Percentiles rank a stretch among this genome's conserved stretches.
Evolutionary conservation across 805 yeast genomes (phyloP).

Genomic region (Candida loeiensis): DNA sequence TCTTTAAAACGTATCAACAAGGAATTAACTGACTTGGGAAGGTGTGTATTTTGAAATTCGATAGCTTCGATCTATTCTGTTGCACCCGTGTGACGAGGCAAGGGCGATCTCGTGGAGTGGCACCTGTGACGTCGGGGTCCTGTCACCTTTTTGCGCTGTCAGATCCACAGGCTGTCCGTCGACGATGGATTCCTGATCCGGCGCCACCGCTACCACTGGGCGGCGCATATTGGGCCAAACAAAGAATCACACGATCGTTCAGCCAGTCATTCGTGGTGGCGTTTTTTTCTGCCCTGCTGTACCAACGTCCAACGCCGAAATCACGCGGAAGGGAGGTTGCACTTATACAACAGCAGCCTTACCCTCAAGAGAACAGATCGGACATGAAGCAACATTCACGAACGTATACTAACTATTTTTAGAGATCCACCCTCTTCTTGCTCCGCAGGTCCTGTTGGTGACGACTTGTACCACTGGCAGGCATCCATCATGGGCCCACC

Average conservation of each 20-base stretch:
- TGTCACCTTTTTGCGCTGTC: not conserved
- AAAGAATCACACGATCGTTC: constrained; percentile 2
- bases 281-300: constrained; percentile 1
- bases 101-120: constrained; percentile 4
- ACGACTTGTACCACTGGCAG: constrained; percentile 98
- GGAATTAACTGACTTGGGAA: constrained; percentile 92
- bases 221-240: not conserved
- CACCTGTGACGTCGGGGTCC: not conserved
- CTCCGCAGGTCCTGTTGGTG: constrained; percentile 98
- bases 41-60: constrained; percentile 50
- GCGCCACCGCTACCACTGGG: not conserved
- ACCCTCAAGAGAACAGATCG: not conserved
- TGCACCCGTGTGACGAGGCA: not conserved
- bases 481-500: constrained; percentile 99
- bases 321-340: no score
- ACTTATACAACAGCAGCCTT: no score
- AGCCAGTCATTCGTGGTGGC: constrained; percentile 4
- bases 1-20: constrained; percentile 94
- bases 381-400: not conserved
- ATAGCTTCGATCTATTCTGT: not conserved
- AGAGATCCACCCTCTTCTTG: constrained; percentile 99
- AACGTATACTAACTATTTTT: constrained; percentile 15
- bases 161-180: no score
- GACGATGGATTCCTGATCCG: not conserved
- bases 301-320: not conserved